Conservation (phyloP, 2,329 filamentous ascomycete genomes). For the Trichoderma sp. region DNA sequence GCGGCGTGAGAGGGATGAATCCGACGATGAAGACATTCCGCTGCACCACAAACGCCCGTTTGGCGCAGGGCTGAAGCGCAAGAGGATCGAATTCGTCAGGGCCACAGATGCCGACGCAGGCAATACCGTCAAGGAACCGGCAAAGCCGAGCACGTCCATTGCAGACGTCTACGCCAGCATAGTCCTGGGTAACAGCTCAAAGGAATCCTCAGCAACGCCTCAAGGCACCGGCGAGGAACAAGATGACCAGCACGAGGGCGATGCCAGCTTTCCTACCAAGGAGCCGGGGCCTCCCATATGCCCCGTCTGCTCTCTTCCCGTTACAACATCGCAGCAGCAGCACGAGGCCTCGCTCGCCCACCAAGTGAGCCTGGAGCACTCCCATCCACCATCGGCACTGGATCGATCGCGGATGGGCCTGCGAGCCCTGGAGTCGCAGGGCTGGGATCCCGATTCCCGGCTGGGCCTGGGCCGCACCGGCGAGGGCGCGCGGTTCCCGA, state of each 20-base stretch:
- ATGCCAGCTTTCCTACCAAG: neutral
- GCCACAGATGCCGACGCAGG: slow-evolving; percentile 48
- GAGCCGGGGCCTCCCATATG: slow-evolving; percentile 36
- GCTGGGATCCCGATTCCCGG: slow-evolving; percentile 75
- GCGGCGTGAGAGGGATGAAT: slow-evolving; percentile 36
- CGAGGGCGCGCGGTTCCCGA: slow-evolving; percentile 73
- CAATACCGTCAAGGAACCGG: slow-evolving; percentile 34
- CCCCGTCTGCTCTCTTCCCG: slow-evolving; percentile 42
- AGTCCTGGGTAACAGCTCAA: slow-evolving; percentile 54
- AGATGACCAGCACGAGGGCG: neutral
- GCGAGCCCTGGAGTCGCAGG: slow-evolving; percentile 64
- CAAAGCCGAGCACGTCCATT: slow-evolving; percentile 40
- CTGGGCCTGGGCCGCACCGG: slow-evolving; percentile 70
- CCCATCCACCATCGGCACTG: slow-evolving; percentile 71
- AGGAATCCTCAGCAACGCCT: slow-evolving; percentile 28
- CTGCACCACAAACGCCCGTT: slow-evolving; percentile 58
- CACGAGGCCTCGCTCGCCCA: slow-evolving; percentile 70
- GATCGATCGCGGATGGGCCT: slow-evolving; percentile 72
- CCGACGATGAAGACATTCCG: slow-evolving; percentile 49
- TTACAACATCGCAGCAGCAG: slow-evolving; percentile 38
- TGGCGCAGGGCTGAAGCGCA: slow-evolving; percentile 58
- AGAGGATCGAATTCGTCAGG: slow-evolving; percentile 59
- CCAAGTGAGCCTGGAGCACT: slow-evolving; percentile 69
- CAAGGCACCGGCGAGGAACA: slow-evolving; percentile 29
- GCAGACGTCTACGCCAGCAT: slow-evolving; percentile 68